phyloP scores from a whole-genome alignment of 2,329 filamentous ascomycete species.

The Trichoderma arundinaceum region DNA sequence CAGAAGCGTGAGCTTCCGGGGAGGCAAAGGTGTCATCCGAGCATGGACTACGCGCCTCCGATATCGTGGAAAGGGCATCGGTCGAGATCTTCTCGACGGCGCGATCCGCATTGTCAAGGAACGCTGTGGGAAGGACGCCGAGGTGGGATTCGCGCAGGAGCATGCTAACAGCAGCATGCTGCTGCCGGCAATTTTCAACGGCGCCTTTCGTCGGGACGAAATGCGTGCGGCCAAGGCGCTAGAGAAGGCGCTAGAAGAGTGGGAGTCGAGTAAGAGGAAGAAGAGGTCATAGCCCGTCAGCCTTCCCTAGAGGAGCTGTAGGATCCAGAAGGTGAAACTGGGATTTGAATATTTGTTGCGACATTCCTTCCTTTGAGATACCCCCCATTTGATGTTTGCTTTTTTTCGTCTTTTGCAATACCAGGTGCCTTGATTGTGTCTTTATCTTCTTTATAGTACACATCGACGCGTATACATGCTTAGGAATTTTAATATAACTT shows the following conservation, averaged over 20 bases:
- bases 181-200: slow-evolving; percentile 67
- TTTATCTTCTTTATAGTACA: not conserved
- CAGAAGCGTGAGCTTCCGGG: slow-evolving; percentile 52
- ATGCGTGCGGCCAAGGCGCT: slow-evolving; percentile 60
- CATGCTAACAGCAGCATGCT: slow-evolving; percentile 76
- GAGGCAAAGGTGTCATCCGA: slow-evolving; percentile 73
- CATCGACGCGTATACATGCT: not conserved
- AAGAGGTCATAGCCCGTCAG: slow-evolving; percentile 48
- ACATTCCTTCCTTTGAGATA: slow-evolving; percentile 39
- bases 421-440: no score
- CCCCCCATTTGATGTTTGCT: slow-evolving; percentile 32
- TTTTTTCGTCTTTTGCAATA: not conserved
- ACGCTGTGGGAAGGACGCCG: slow-evolving; percentile 69
- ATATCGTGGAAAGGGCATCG: slow-evolving; percentile 75
- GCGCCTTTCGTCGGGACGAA: slow-evolving; percentile 64
- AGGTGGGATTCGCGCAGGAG: slow-evolving; percentile 73
- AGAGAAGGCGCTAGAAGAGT: slow-evolving; percentile 56
- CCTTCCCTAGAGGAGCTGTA: slow-evolving; percentile 8
- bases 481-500: not conserved
- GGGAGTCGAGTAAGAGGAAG: slow-evolving; percentile 54
- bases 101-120: slow-evolving; percentile 71
- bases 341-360: slow-evolving; percentile 17
- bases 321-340: no score
- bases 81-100: slow-evolving; percentile 72
- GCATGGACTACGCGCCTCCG: slow-evolving; percentile 79